phyloP scores from a whole-genome alignment of 495 filamentous ascomycete species.

The Hypoxylon trugodes region DNA sequence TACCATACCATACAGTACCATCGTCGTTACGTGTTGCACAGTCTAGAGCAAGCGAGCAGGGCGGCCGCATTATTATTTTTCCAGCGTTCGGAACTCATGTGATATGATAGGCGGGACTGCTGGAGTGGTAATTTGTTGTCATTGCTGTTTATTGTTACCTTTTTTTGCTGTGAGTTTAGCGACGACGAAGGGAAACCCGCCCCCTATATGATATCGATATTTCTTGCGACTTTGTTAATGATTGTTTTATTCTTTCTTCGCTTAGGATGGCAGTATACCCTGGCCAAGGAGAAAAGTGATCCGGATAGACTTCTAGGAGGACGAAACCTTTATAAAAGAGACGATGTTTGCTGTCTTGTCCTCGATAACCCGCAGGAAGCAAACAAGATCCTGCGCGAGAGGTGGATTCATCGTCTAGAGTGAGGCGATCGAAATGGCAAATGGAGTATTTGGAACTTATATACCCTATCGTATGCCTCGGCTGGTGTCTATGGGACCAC shows the following conservation, averaged over 20 bases:
- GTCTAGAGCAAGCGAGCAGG: conserved; percentile 33
- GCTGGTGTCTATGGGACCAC: background rate
- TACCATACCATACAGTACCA: conserved; percentile 43
- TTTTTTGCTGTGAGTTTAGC: conserved; percentile 21
- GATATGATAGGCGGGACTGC: conserved; percentile 35
- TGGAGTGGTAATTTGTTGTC: conserved; percentile 34
- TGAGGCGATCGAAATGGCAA: background rate
- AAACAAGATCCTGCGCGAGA: background rate
- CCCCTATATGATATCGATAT: conserved; percentile 38
- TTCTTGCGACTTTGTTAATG: conserved; percentile 21
- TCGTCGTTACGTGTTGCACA: conserved; percentile 36
- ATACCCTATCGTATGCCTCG: background rate
- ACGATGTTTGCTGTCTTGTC: background rate
- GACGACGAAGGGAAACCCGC: conserved; percentile 2
- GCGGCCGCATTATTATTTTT: conserved; percentile 36
- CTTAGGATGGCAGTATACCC: background rate
- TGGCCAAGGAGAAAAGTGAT: conserved; percentile 23
- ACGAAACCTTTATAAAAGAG: background rate
- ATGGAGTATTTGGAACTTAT: background rate
- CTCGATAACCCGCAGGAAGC: background rate
- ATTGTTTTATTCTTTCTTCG: conserved; percentile 3
- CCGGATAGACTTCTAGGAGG: background rate
- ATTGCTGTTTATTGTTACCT: conserved; percentile 16
- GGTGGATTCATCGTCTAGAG: background rate
- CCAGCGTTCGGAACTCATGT: conserved; percentile 30